Evolutionary conservation across 2,329 filamentous ascomycete species (phyloP), one percentile per base, ranked within the genome.

Genomic region (Fusarium vanettenii): DNA sequence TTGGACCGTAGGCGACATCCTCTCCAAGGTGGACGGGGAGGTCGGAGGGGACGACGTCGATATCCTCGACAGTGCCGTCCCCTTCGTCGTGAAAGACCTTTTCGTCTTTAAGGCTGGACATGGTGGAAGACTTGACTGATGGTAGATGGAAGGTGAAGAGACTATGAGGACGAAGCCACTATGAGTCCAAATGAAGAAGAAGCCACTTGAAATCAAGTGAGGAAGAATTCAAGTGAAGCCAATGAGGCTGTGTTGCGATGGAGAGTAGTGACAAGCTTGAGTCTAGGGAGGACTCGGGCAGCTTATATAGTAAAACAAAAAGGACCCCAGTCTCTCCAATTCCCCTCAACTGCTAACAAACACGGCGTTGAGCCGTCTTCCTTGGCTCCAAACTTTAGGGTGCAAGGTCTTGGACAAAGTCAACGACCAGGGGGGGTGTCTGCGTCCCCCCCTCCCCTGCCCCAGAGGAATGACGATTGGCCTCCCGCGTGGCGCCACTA

Each of bases 31-130:
- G 33, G 20, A 25, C 22, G 5, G 55, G 55, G 16, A 57, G 33
- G 13, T 37, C 3, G 2, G 82, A 84, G 22, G 45, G 16, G 37
- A 63, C 27, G 29, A 63, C 55, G 57, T 71, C 65, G 39, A 71
- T 39, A 33, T 72, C 64, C 39, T 70, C 67, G 41, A 70, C 56
- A 29, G 60, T 67, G 55, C 67, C 70, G 50, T 62, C 67, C 63
- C 69, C 70, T 22, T 72, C 70, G 25, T 67, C 67, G 8, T 65
- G 69, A 57, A 67, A 64, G 60, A 57, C 52, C 27, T 70, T 70
- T n/a, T 64, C 60, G 60, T 72, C 67, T n/a, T 52, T 63, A 22
- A 62, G 11, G n/a, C 22, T 29, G 6, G 59, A 60, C 37, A 60
- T 60, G 7, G 5, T 62, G 37, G 35, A 48, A 16, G 20, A 14